Percentiles rank a stretch among this genome's conserved stretches.
phyloP scores from a whole-genome alignment of 106 monocot genomes.

The Acorus calamus region DNA sequence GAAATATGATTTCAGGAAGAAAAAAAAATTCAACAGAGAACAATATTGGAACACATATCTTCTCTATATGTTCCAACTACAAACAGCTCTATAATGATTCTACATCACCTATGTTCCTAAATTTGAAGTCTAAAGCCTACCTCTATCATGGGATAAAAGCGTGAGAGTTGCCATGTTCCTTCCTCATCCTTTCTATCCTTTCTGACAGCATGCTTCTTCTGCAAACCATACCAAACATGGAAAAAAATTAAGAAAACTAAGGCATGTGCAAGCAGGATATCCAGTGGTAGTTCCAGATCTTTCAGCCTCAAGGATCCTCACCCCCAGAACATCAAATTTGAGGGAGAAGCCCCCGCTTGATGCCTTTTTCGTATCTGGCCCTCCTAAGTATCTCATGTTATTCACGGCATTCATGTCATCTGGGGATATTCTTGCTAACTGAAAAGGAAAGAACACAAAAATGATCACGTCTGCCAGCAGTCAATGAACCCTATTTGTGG shows the following conservation, averaged over 20 bases:
- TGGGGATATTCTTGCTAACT: constrained; percentile 58
- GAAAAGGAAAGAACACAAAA: constrained; percentile 11
- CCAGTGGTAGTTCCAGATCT: too few relatives aligned
- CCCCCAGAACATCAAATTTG: constrained; percentile 51
- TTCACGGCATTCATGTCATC: constrained; percentile 50
- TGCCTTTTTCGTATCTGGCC: constrained; percentile 40
- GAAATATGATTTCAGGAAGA: neutral
- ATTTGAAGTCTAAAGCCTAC: constrained; percentile 9
- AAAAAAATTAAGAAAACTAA: neutral
- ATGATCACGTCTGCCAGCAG: neutral
- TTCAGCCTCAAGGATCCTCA: neutral
- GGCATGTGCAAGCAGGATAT: too few relatives aligned
- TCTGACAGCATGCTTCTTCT: constrained; percentile 58
- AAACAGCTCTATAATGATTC: too few relatives aligned
- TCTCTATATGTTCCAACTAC: too few relatives aligned
- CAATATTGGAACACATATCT: neutral
- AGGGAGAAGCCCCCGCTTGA: constrained; percentile 34
- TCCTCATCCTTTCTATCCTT: constrained; percentile 44
- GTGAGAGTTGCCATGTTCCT: constrained; percentile 48
- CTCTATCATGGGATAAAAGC: constrained; percentile 68
- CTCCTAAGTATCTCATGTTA: constrained; percentile 57
- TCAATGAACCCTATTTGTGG: too few relatives aligned
- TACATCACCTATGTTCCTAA: too few relatives aligned
- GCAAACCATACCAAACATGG: constrained; percentile 4
- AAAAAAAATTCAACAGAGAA: neutral